Conservation (phyloP, 2,329 filamentous ascomycete species). For the Trichophyton mentagrophytes region DNA sequence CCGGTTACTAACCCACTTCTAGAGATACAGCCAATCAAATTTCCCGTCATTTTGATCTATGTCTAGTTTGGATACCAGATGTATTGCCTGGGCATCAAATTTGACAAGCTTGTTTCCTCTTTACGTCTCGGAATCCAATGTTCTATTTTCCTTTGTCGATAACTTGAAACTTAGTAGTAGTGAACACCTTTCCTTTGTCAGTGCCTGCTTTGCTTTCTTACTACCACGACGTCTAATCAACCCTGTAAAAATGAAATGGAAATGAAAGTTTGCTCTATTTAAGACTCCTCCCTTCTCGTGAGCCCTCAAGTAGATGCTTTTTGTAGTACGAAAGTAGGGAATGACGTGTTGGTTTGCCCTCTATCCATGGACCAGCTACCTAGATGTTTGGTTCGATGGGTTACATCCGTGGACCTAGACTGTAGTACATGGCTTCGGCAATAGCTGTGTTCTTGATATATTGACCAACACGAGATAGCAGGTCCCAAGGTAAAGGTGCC, state of each 20-base stretch:
- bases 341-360: too few relatives aligned
- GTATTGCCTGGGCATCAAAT: neutral
- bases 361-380: too few relatives aligned
- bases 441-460: too few relatives aligned
- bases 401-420: too few relatives aligned
- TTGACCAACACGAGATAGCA: too few relatives aligned
- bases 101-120: neutral
- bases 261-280: neutral
- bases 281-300: neutral
- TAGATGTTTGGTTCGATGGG: too few relatives aligned
- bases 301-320: too few relatives aligned
- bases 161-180: neutral
- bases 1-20: neutral
- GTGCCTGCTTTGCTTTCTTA: neutral
- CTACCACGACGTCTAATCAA: neutral
- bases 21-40: neutral
- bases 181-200: slow-evolving; percentile 1
- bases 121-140: neutral
- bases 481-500: too few relatives aligned
- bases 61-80: neutral
- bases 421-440: too few relatives aligned
- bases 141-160: neutral
- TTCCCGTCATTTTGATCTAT: neutral
- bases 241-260: slow-evolving; percentile 1
- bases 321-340: neutral